Conservation (phyloP, 805 yeast species). For the Yamadazyma philogaea region DNA sequence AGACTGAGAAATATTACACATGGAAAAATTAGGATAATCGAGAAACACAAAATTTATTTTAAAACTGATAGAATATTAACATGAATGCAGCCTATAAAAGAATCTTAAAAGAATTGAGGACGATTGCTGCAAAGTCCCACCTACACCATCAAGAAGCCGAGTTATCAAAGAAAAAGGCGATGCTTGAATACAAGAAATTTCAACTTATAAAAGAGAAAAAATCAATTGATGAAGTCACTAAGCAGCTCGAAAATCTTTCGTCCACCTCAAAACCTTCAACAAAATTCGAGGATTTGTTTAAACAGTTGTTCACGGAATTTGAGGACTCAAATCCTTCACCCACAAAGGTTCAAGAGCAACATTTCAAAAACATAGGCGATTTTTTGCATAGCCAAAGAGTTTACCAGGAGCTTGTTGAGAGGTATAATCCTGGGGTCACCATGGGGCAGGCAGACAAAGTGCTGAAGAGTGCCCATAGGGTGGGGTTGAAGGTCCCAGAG, state of each 20-base stretch:
- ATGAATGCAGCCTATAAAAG: constrained; percentile 15
- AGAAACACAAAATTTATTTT: no score
- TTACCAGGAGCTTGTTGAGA: constrained; percentile 73
- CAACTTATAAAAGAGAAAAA: constrained; percentile 38
- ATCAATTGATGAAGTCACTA: constrained; percentile 34
- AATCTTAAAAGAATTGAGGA: constrained; percentile 39
- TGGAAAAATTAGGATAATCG: no score
- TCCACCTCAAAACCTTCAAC: constrained; percentile 12
- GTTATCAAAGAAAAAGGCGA: constrained; percentile 43
- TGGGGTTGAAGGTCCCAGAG: constrained; percentile 61
- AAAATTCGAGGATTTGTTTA: constrained; percentile 13
- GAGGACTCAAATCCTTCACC: neutral
- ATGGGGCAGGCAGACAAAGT: constrained; percentile 78
- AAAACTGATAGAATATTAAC: no score
- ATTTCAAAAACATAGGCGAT: constrained; percentile 56
- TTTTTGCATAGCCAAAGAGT: constrained; percentile 71
- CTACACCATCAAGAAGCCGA: constrained; percentile 39
- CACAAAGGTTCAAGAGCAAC: constrained; percentile 8
- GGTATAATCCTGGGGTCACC: constrained; percentile 82
- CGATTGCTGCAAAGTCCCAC: constrained; percentile 33
- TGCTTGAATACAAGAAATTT: constrained; percentile 47
- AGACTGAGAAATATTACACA: no score
- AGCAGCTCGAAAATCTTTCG: constrained; percentile 22
- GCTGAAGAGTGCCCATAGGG: constrained; percentile 76
- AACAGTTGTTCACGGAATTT: constrained; percentile 11